phyloP scores from a whole-genome alignment of 345 rosid species.

The Eucalyptus regnans region DNA sequence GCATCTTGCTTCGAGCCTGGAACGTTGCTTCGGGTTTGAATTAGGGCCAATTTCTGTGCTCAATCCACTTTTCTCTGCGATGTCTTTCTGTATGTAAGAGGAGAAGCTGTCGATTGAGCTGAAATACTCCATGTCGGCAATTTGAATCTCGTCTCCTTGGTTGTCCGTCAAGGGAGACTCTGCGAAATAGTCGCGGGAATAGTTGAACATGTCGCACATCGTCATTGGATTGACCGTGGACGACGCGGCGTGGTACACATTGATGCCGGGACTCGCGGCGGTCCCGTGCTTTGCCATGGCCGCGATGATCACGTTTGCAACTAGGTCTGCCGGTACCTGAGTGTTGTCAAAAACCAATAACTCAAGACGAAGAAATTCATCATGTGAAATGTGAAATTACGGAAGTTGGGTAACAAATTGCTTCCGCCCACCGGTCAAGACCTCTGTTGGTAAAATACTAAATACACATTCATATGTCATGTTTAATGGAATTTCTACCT shows the following conservation, averaged over 20 bases:
- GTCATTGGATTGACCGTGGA: constrained; percentile 6
- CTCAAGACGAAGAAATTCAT: neutral
- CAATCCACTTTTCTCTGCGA: neutral
- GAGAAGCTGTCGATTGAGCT: neutral
- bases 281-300: constrained; percentile 20
- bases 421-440: neutral
- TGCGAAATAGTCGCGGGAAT: constrained; percentile 1
- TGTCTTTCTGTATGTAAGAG: neutral
- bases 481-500: neutral
- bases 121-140: neutral
- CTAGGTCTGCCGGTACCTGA: constrained; percentile 21
- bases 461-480: neutral
- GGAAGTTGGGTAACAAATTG: neutral
- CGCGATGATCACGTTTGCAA: constrained; percentile 6
- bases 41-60: neutral
- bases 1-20: neutral
- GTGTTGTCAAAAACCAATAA: neutral
- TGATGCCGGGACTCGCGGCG: neutral
- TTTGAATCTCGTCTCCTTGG: neutral
- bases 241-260: constrained; percentile 10
- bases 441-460: neutral
- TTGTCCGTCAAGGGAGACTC: neutral
- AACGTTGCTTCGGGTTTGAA: neutral
- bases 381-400: neutral
- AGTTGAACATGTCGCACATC: neutral